phyloP scores from a whole-genome alignment of 768 basidiomycete species.

The Dacryopinax primogenitus region DNA sequence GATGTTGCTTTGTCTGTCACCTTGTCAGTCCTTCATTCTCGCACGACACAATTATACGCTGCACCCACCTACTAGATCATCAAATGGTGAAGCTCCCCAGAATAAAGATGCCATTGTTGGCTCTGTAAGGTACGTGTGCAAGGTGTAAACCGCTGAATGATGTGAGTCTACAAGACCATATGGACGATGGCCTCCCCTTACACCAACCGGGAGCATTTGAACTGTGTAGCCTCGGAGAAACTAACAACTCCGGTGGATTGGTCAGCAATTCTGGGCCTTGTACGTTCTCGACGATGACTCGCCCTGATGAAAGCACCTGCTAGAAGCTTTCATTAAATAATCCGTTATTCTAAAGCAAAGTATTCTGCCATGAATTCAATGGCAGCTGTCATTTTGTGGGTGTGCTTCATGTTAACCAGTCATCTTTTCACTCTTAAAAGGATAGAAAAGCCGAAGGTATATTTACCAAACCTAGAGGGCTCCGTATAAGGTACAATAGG shows the following conservation, averaged over 20 bases:
- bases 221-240: conserved; percentile 2
- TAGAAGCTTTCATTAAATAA: no score
- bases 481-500: conserved; percentile 5
- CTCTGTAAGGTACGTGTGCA: conserved; percentile 8
- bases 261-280: not conserved
- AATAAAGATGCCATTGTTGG: conserved; percentile 37
- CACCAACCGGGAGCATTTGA: conserved; percentile 4
- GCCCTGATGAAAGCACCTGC: no score
- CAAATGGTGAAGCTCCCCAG: conserved; percentile 72
- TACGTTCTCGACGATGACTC: not conserved
- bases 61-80: conserved; percentile 66
- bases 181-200: not conserved
- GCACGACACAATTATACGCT: not conserved
- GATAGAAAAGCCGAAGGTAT: not conserved
- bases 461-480: not conserved
- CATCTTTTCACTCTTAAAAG: not conserved
- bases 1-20: conserved; percentile 82
- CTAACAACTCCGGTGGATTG: not conserved
- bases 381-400: not conserved
- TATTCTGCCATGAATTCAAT: not conserved
- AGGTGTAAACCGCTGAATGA: not conserved
- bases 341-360: no score
- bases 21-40: conserved; percentile 14
- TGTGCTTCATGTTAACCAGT: not conserved
- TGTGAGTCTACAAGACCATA: not conserved